These are phyloP conservation scores for Alternaria sp. DNA, from an alignment of 2,329 filamentous ascomycete genomes.

Conservation along the genomic window DNA sequence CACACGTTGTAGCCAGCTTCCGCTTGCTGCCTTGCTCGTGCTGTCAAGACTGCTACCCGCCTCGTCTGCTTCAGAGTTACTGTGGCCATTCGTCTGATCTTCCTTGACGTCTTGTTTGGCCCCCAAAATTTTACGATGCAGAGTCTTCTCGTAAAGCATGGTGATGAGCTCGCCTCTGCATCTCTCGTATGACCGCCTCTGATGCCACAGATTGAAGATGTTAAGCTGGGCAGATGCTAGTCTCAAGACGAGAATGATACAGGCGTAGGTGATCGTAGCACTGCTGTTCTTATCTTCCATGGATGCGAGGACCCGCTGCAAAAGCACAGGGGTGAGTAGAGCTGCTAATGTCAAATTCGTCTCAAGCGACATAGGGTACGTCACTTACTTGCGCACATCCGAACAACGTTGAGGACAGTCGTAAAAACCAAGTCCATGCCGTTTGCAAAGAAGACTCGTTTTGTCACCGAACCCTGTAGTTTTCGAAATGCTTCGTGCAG, in stretches of 20 bases:
- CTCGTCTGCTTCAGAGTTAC: slow-evolving; percentile 19
- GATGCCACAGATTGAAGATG: slow-evolving; percentile 79
- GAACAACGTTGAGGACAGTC: slow-evolving; percentile 67
- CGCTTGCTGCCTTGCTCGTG: neutral
- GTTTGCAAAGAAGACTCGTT: slow-evolving; percentile 75
- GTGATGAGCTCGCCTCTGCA: slow-evolving; percentile 86
- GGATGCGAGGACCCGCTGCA: slow-evolving; percentile 73
- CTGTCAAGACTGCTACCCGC: slow-evolving; percentile 13
- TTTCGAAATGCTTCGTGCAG: slow-evolving; percentile 78
- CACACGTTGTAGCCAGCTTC: slow-evolving; percentile 13
- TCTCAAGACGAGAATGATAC: slow-evolving; percentile 66
- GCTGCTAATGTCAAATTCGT: slow-evolving; percentile 18
- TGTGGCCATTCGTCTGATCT: slow-evolving; percentile 25
- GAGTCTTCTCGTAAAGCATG: slow-evolving; percentile 80
- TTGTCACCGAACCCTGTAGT: slow-evolving; percentile 74
- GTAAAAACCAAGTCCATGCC: slow-evolving; percentile 77
- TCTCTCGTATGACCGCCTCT: slow-evolving; percentile 82
- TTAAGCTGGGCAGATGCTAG: slow-evolving; percentile 68
- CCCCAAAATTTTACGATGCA: slow-evolving; percentile 65
- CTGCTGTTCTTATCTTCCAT: slow-evolving; percentile 64
- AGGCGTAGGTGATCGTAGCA: slow-evolving; percentile 69
- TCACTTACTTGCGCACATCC: slow-evolving; percentile 61
- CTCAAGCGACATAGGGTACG: neutral
- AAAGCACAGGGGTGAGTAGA: slow-evolving; percentile 66
- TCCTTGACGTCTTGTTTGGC: slow-evolving; percentile 40